Conservation (phyloP, 2,329 filamentous ascomycete genomes). For the Ceratocystis cacaofunesta region DNA sequence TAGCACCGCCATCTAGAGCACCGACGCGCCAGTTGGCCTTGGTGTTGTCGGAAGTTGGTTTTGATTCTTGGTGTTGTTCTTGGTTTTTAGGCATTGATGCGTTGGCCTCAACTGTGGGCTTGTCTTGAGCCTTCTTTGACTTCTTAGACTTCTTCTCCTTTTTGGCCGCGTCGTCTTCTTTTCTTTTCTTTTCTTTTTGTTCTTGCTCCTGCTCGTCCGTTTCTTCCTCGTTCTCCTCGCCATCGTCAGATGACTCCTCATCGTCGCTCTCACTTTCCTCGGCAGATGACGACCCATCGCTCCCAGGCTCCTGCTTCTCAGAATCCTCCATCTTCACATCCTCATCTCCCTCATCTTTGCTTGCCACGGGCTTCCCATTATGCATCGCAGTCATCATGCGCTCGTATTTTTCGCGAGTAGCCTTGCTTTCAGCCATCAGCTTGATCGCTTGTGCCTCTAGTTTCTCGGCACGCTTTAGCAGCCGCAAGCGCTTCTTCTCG, state of each 20-base stretch:
- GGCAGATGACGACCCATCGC: background rate
- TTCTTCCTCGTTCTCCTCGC: slow-evolving; percentile 16
- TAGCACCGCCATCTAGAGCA: slow-evolving; percentile 35
- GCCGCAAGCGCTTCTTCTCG: slow-evolving; percentile 27
- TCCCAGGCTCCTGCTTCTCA: background rate
- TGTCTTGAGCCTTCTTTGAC: slow-evolving; percentile 19
- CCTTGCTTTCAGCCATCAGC: slow-evolving; percentile 22
- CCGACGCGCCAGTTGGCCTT: slow-evolving; percentile 39
- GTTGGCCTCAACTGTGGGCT: background rate
- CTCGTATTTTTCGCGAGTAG: slow-evolving; percentile 10
- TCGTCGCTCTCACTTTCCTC: background rate
- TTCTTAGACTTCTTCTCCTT: slow-evolving; percentile 21
- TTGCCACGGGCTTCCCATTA: slow-evolving; percentile 15
- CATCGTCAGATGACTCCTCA: slow-evolving; percentile 2
- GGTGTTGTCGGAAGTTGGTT: slow-evolving; percentile 11
- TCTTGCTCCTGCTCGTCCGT: slow-evolving; percentile 13
- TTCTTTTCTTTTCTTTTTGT: slow-evolving; percentile 22
- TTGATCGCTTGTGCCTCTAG: slow-evolving; percentile 29
- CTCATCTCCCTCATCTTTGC: background rate
- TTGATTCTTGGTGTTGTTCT: slow-evolving; percentile 8
- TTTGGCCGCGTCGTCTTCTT: slow-evolving; percentile 19
- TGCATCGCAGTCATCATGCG: slow-evolving; percentile 16
- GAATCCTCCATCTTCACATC: background rate
- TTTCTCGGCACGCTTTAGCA: slow-evolving; percentile 28
- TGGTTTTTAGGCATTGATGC: background rate